phyloP scores from a whole-genome alignment of 768 basidiomycete genomes.

The Multifurca ochricompacta region DNA sequence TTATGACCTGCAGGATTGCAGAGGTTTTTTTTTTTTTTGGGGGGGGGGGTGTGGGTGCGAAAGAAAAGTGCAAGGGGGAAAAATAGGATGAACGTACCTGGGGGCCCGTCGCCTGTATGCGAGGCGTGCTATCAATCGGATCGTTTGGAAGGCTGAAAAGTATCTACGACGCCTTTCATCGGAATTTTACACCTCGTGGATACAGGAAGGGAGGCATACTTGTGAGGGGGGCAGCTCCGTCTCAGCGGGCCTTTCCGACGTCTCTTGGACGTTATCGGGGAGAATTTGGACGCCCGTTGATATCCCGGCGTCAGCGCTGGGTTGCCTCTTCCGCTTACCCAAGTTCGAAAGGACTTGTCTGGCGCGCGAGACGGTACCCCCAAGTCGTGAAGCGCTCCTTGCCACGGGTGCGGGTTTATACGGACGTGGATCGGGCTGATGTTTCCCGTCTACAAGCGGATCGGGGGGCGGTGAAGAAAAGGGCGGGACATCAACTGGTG shows the following conservation, averaged over 20 bases:
- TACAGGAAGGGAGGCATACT: not conserved
- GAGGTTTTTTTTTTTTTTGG: too few relatives aligned
- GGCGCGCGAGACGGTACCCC: constrained; percentile 9
- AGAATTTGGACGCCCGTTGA: constrained; percentile 4
- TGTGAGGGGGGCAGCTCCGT: not conserved
- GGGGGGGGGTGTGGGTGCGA: too few relatives aligned
- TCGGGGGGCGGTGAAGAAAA: not conserved
- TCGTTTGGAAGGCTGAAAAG: constrained; percentile 9
- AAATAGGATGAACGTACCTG: too few relatives aligned
- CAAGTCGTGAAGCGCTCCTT: not conserved
- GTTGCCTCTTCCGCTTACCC: constrained; percentile 12
- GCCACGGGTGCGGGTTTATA: not conserved
- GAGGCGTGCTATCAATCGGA: constrained; percentile 2
- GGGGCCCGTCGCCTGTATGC: too few relatives aligned
- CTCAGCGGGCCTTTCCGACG: not conserved
- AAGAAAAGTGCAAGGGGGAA: too few relatives aligned
- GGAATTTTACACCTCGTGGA: too few relatives aligned
- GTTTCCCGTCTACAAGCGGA: constrained; percentile 9
- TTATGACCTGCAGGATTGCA: not conserved
- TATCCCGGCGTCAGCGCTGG: not conserved
- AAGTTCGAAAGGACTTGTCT: constrained; percentile 2
- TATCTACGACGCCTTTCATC: not conserved
- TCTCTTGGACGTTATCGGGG: not conserved
- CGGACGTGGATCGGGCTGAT: constrained; percentile 10
- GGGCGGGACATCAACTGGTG: not conserved